These are phyloP conservation scores for Amanita muscaria DNA, from an alignment of 768 basidiomycete species.

Conservation along the genomic window DNA sequence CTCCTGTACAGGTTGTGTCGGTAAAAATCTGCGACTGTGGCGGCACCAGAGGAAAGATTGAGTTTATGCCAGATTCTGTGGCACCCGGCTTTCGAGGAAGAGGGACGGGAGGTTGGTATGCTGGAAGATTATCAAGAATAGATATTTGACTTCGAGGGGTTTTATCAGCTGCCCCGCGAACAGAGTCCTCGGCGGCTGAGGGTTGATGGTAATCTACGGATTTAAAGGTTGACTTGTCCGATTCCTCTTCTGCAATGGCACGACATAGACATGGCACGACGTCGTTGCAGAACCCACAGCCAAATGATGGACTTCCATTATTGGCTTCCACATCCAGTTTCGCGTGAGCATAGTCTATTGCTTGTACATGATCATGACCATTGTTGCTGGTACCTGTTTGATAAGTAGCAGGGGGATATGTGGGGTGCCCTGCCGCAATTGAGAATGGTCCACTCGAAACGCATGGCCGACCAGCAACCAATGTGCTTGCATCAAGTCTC, in stretches of 20 bases:
- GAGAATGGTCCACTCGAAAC: not conserved
- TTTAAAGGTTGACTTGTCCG: constrained; percentile 17
- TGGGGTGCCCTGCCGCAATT: constrained; percentile 26
- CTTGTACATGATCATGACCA: constrained; percentile 18
- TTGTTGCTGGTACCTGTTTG: constrained; percentile 18
- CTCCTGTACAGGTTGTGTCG: constrained; percentile 59
- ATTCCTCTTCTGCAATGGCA: constrained; percentile 49
- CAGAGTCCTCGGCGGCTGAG: not conserved
- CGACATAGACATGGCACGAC: constrained; percentile 70
- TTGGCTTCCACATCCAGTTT: constrained; percentile 20
- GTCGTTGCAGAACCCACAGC: constrained; percentile 72
- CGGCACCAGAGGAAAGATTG: constrained; percentile 46
- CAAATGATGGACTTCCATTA: constrained; percentile 36
- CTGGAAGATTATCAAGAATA: constrained; percentile 68
- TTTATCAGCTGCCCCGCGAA: not conserved
- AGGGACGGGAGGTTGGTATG: constrained; percentile 77
- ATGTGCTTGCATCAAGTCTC: not conserved
- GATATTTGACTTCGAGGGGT: constrained; percentile 26
- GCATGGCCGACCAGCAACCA: too few relatives aligned
- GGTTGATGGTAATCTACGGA: not conserved
- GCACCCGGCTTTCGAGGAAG: constrained; percentile 48
- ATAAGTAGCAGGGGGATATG: constrained; percentile 25
- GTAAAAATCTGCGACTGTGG: constrained; percentile 7
- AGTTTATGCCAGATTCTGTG: constrained; percentile 25
- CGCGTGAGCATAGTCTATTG: constrained; percentile 20